Conservation (phyloP, 208 protist genomes). For the Trypanosoma platydactyli region DNA sequence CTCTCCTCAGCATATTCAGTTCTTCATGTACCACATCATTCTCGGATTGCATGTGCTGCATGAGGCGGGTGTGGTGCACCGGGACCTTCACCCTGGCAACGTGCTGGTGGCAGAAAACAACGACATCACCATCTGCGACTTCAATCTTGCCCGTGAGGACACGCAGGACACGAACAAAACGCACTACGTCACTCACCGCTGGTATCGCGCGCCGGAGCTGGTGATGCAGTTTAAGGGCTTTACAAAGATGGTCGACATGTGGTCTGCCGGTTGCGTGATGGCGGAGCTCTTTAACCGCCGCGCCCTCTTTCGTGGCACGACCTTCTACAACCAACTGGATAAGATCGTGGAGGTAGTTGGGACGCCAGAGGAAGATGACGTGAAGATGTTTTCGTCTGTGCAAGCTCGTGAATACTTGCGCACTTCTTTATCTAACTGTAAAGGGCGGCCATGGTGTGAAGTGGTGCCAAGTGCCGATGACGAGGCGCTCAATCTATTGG, state of each 20-base stretch:
- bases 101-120: constrained; percentile 92
- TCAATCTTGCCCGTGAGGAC: constrained; percentile 95
- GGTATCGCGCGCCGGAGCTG: constrained; percentile 97
- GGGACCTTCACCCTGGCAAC: constrained; percentile 91
- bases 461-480: constrained; percentile 72
- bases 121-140: constrained; percentile 95
- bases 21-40: constrained; percentile 96
- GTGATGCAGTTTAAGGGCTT: constrained; percentile 96
- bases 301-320: constrained; percentile 88
- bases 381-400: constrained; percentile 82
- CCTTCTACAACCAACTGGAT: constrained; percentile 92
- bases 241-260: constrained; percentile 88
- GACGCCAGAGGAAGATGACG: constrained; percentile 88
- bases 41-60: constrained; percentile 94
- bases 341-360: constrained; percentile 92
- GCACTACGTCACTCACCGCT: constrained; percentile 95
- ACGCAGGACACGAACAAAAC: constrained; percentile 87
- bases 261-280: constrained; percentile 92
- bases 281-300: constrained; percentile 91
- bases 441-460: constrained; percentile 45
- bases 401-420: constrained; percentile 86
- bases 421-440: constrained; percentile 67
- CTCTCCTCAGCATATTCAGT: constrained; percentile 94
- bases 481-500: constrained; percentile 77
- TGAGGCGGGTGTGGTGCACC: constrained; percentile 88